Percentiles rank a stretch among this genome's conserved stretches.
phyloP scores from a whole-genome alignment of 2,329 filamentous ascomycete genomes.

The Trichoderma sp. region DNA sequence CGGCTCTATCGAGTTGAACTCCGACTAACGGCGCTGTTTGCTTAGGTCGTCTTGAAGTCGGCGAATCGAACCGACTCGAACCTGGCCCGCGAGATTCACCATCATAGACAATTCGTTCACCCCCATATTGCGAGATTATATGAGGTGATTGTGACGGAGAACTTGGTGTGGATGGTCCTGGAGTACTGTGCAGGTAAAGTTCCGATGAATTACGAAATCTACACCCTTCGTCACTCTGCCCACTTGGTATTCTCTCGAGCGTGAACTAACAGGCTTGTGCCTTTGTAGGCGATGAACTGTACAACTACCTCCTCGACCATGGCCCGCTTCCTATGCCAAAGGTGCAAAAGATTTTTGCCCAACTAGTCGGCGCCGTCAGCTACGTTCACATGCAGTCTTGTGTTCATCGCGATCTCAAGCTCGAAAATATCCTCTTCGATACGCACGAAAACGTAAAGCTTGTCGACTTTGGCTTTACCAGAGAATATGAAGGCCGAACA shows the following conservation, averaged over 20 bases:
- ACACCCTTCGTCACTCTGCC: too few relatives aligned
- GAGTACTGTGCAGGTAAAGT: conserved; percentile 85
- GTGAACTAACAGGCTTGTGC: not conserved
- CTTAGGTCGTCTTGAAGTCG: conserved; percentile 93
- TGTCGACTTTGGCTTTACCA: conserved; percentile 95
- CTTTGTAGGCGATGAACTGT: conserved; percentile 80
- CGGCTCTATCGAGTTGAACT: conserved; percentile 17
- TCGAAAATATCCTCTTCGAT: conserved; percentile 87
- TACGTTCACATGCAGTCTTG: conserved; percentile 96
- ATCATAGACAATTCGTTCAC: conserved; percentile 96
- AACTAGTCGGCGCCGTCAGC: conserved; percentile 88
- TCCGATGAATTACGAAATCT: not conserved
- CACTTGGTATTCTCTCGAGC: not conserved
- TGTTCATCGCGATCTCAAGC: conserved; percentile 92
- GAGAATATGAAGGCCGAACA: conserved; percentile 92
- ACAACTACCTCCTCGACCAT: conserved; percentile 88
- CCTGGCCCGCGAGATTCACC: conserved; percentile 94
- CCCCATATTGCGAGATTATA: conserved; percentile 95
- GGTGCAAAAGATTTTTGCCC: conserved; percentile 92
- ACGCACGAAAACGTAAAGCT: conserved; percentile 97
- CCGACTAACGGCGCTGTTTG: not conserved
- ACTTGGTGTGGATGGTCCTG: conserved; percentile 89
- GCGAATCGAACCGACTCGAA: conserved; percentile 95
- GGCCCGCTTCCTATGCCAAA: conserved; percentile 80
- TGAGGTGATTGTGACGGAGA: conserved; percentile 97